A percentile compares a stretch with the other conserved stretches of the same genome.
These are phyloP conservation scores for Saccharomycopsis sp. DNA, from an alignment of 805 yeast genomes.

Conservation along the genomic window DNA sequence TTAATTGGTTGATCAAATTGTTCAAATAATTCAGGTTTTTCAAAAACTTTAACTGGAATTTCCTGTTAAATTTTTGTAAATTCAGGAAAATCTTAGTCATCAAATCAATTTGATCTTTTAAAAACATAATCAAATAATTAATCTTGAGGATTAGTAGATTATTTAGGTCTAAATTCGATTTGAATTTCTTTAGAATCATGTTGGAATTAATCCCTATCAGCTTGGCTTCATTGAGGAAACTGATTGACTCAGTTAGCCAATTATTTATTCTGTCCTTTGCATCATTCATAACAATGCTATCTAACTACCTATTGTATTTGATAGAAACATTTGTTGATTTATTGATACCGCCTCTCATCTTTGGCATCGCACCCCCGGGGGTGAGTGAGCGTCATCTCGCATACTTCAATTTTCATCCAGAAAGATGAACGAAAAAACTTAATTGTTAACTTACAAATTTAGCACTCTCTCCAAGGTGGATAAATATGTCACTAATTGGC, in stretches of 20 bases:
- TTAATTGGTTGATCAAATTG: conserved; percentile 11
- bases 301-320: too few relatives aligned
- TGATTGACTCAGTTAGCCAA: conserved; percentile 10
- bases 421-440: too few relatives aligned
- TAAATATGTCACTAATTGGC: too few relatives aligned
- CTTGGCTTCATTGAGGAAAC: conserved; percentile 17
- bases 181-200: conserved; percentile 10
- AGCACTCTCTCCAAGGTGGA: too few relatives aligned
- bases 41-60: conserved; percentile 12
- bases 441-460: too few relatives aligned
- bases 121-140: conserved; percentile 19
- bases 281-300: too few relatives aligned
- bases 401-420: too few relatives aligned
- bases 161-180: conserved; percentile 16
- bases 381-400: too few relatives aligned
- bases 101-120: conserved; percentile 16
- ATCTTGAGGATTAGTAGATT: conserved; percentile 18
- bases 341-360: too few relatives aligned
- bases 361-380: too few relatives aligned
- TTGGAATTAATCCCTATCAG: conserved; percentile 15
- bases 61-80: conserved; percentile 12
- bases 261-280: conserved; percentile 1
- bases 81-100: conserved; percentile 16
- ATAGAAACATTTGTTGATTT: too few relatives aligned
- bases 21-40: conserved; percentile 10